Conservation (phyloP, 768 basidiomycete genomes). For the Cystofilobasidium ferigula region DNA sequence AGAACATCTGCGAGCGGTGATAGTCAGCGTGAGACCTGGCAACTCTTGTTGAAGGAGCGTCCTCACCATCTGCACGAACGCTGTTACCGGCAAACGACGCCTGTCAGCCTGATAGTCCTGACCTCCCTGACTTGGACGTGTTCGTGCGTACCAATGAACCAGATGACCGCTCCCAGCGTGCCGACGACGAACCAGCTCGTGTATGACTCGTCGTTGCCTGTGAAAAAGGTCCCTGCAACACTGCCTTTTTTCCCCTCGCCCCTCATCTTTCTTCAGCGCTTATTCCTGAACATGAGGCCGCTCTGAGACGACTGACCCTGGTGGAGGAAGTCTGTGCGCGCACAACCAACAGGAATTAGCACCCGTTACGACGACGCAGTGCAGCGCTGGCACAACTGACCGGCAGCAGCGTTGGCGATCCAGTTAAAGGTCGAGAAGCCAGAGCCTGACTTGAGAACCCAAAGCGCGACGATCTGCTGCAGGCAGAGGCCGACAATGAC, state of each 20-base stretch:
- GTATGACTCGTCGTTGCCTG: not conserved
- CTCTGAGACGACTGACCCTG: too few relatives aligned
- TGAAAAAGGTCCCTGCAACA: slow-evolving; percentile 67
- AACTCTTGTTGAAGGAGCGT: slow-evolving; percentile 11
- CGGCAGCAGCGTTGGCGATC: slow-evolving; percentile 29
- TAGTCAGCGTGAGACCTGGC: not conserved
- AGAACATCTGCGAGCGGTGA: slow-evolving; percentile 9
- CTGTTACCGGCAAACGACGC: too few relatives aligned
- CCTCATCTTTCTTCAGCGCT: too few relatives aligned
- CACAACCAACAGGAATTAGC: slow-evolving; percentile 22
- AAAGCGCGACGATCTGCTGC: slow-evolving; percentile 76
- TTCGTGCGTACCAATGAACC: too few relatives aligned
- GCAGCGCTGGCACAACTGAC: too few relatives aligned
- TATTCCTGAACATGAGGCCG: too few relatives aligned
- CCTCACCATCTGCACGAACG: slow-evolving; percentile 66
- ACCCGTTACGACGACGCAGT: too few relatives aligned
- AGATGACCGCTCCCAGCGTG: slow-evolving; percentile 64
- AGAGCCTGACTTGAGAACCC: slow-evolving; percentile 73
- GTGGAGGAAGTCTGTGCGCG: slow-evolving; percentile 66
- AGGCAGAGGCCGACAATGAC: slow-evolving; percentile 73
- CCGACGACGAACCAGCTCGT: slow-evolving; percentile 22
- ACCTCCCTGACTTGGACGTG: too few relatives aligned
- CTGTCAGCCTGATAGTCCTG: too few relatives aligned
- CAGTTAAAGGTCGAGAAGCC: slow-evolving; percentile 76
- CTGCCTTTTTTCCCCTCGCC: too few relatives aligned